Conservation (phyloP, 2,329 filamentous ascomycete genomes). For the Trichoderma sp. region DNA sequence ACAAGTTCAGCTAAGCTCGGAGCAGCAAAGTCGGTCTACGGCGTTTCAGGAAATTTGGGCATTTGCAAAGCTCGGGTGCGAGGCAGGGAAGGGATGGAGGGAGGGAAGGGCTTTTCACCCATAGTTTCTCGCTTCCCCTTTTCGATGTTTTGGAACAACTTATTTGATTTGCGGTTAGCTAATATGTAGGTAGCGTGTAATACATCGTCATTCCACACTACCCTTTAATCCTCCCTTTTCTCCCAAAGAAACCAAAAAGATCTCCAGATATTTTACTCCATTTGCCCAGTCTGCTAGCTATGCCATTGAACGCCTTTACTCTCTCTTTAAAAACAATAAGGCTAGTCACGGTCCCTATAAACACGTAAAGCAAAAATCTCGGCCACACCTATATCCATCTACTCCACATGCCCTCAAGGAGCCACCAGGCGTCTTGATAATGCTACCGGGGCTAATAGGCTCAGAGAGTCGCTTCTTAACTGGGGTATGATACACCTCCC, state of each 20-base stretch:
- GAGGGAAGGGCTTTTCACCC: slow-evolving; percentile 2
- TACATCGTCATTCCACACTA: slow-evolving; percentile 31
- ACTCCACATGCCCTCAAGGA: slow-evolving; percentile 57
- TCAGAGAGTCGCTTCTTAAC: slow-evolving; percentile 33
- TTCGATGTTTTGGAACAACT: slow-evolving; percentile 16
- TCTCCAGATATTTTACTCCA: not conserved
- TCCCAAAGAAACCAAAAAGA: not conserved
- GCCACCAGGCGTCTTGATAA: slow-evolving; percentile 54
- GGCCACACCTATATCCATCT: slow-evolving; percentile 58
- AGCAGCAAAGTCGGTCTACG: slow-evolving; percentile 23
- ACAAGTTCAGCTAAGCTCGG: slow-evolving; percentile 9
- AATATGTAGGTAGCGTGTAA: slow-evolving; percentile 37
- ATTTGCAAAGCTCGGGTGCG: slow-evolving; percentile 22
- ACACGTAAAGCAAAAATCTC: slow-evolving; percentile 65
- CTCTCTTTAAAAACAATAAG: not conserved
- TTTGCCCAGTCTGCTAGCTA: not conserved
- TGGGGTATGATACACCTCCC: slow-evolving; percentile 37
- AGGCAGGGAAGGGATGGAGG: slow-evolving; percentile 11
- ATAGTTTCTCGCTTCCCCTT: slow-evolving; percentile 19
- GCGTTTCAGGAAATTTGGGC: slow-evolving; percentile 27
- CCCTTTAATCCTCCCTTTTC: not conserved
- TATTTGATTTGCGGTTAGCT: slow-evolving; percentile 31
- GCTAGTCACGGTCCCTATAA: slow-evolving; percentile 37
- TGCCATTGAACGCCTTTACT: not conserved
- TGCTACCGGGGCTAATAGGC: slow-evolving; percentile 34